Evolutionary conservation across 352 stramenopile species (phyloP), one percentile per base, ranked within the genome.

Genomic region (Phytophthora multivora): DNA sequence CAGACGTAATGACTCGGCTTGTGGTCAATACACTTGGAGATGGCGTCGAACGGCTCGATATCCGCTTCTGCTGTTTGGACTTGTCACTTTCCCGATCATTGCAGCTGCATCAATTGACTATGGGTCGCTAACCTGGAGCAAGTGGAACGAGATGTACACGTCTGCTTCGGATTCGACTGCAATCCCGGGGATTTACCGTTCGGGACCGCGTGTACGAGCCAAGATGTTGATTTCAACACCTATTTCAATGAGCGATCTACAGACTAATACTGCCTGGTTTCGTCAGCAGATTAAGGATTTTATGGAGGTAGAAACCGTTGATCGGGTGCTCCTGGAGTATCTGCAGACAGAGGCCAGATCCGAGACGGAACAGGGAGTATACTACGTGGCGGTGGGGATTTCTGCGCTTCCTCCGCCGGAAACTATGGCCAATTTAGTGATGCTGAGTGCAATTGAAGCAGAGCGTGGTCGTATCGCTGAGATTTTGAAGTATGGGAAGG

Each of bases 271-370:
- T 52, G 55, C 42, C 13, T 62, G 66, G 26, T 70, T 70, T 25
- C 54, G 51, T 9, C 59, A 70, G 35, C 42, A 47, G 9, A 50
- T 73, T 26, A 59, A 23, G 6, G 38, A 59, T 11, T 39, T 70
- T 54, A 49, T 60, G 9, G 31, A 39, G 4, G 54, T 74, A 16
- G 48, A 63, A 10, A 51, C 21, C 2, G 39, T 64, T 33, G 47
- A 69, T 5, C 59, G 40, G 15, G 59, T 73, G n/a, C 40, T 54
- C 7, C 26, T 73, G 2, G 59, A 73, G 54, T 73, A 56, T 45
- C 15, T 73, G 2, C 59, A 73, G 40, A 66, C 65, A 2, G 35
- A 58, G 5, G 60, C 36, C 11, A 23, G 4, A 7, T 33, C 25
- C 6, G 53, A 70, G 38, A 57, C 26, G 1, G 42, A 56, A 16